Evolutionary conservation across 345 rosid species (phyloP), one percentile per base, ranked within the genome.

Genomic region (Boechera stricta): DNA sequence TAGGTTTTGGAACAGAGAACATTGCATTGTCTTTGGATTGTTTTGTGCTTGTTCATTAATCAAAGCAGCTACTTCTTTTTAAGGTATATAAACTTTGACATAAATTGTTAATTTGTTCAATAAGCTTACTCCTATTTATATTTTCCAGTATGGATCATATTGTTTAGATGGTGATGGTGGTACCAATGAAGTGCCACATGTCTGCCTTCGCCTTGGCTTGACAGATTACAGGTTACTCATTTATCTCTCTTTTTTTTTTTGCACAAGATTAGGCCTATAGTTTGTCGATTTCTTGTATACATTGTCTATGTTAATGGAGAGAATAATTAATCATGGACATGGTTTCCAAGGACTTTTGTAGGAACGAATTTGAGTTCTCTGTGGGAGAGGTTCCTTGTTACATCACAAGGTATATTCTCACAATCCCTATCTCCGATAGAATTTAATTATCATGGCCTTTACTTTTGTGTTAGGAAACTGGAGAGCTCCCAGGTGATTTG

Each of bases 351-450:
- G 90, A 87, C 98, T 55, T 90, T 92, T 81, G 84, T 89, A 59
- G 98, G 98, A 59, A 89, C 98, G 15, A 92, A 92, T 80, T 80
- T 94, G 79, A 90, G 82, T 85, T 92, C 98, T 76, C 62, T 64
- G 67, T 90, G 98, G 97, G 92, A 92, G 69, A 85, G 58, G 61
- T 94, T 92, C 81, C 84, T 92, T 71, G 87, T 83, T 80, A 69
- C 84, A 73, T 94, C 98, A 68, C 67, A 86, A 83, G 97, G 98
- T 92, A 82, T 42, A 58, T 80, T 35, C 53, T 2, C 71, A 52
- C 3, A 10, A 6, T 6, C 13, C 5, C 10, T 5, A 6, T 29
- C 18, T 57, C 44, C 0, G 29, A 51, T 51, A 28, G 5, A 58
- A 4, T 1, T 58, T 16, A 28, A n/a, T 60, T 7, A 49, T 21